Evolutionary conservation across 2,329 filamentous ascomycete genomes (phyloP), one percentile per base, ranked within the genome.

Genomic region (Fusarium sp.): DNA sequence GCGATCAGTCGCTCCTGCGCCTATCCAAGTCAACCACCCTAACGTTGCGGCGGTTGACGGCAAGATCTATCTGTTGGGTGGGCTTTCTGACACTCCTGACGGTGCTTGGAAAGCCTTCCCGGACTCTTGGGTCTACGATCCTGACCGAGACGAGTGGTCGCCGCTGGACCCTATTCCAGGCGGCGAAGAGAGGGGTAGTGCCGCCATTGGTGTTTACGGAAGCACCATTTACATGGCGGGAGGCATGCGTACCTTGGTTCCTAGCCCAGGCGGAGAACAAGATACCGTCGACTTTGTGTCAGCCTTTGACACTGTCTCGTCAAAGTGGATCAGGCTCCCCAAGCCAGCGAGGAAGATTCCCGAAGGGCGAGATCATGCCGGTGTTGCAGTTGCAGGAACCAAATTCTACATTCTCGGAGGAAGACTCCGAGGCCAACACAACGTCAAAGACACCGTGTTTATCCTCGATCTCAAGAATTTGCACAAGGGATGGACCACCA

Each of bases 41-140:
- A 86, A 86, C 60, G 80, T 78, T 23, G 84, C 81, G 8, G 80
- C 74, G 0, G 76, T 83, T 3, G 67, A 81, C 50, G 80, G 79
- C 52, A 83, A 82, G 63, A 77, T 85, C 14, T 85, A 85, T 64
- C 58, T 85, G 0, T 75, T 86, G 3, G 84, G 85, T 7, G 84
- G 82, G 0, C 77, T 85, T 2, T 72, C 72, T 2, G 76, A 72
- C 9, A 73, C 72, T 5, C 48, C 67, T 14, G 69, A 77, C 14
- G 71, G 64, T 20, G 70, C 72, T 0, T 84, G 82, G 82, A 52
- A 66, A 14, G 79, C 79, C 1, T 63, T 79, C 3, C 32, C 72
- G 0, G 71, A 80, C 10, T 78, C 77, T 5, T 82, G 77, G 66
- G 77, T 81, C 1, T 84, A 83, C 27, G 77, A 82, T 37, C 75